phyloP scores from a whole-genome alignment of 139 green algal species.

The Pleodorina starrii region DNA sequence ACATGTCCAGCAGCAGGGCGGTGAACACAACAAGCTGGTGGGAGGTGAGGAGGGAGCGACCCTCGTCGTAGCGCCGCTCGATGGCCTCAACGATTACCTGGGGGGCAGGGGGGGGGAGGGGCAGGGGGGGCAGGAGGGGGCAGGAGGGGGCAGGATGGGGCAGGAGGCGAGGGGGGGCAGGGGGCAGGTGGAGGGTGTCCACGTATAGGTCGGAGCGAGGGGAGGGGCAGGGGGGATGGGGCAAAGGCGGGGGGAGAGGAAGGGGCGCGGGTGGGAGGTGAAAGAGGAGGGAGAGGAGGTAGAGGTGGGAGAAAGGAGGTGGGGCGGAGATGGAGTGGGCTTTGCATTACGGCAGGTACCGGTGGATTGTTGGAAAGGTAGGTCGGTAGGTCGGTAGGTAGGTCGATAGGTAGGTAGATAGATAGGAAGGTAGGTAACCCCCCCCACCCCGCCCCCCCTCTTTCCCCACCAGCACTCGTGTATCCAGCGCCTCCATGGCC shows the following conservation, averaged over 20 bases:
- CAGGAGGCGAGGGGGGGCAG: not conserved
- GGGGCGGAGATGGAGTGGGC: not conserved
- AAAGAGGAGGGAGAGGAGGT: not conserved
- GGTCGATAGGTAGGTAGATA: no score
- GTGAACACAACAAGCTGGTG: constrained; percentile 42
- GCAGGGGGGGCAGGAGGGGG: not conserved
- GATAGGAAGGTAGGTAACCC: no score
- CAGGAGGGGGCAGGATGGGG: not conserved
- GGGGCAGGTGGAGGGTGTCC: not conserved
- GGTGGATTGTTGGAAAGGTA: no score
- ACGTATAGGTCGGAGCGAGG: not conserved
- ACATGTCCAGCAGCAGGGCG: constrained; percentile 42
- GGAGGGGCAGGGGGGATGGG: no score
- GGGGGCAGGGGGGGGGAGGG: not conserved
- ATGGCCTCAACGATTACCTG: constrained; percentile 39
- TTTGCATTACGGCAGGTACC: no score
- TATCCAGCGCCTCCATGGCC: constrained; percentile 40
- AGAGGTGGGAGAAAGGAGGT: not conserved
- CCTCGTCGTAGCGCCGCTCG: constrained; percentile 44
- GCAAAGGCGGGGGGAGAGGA: not conserved
- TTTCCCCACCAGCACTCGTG: constrained; percentile 29
- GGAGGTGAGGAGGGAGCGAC: constrained; percentile 32
- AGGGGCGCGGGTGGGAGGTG: not conserved
- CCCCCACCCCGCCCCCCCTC: not conserved
- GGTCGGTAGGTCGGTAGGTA: no score